Evolutionary conservation across 2,329 filamentous ascomycete genomes (phyloP).

Genomic region (Curvularia hawaiiensis): DNA sequence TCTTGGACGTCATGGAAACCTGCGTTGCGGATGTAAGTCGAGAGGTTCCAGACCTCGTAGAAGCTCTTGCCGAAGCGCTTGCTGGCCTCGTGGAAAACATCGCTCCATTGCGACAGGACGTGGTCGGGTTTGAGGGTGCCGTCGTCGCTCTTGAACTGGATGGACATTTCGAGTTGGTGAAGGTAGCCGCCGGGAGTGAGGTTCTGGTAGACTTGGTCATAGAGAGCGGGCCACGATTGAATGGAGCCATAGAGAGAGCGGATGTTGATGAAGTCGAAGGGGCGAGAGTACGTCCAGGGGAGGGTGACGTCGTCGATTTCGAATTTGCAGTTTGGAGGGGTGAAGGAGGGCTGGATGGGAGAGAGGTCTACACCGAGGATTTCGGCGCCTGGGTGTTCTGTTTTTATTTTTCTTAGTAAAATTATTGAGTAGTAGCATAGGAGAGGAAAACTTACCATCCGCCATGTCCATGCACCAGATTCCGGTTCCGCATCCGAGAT

Average conservation of each 20-base stretch:
- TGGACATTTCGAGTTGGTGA: constrained; percentile 49
- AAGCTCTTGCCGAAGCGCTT: constrained; percentile 33
- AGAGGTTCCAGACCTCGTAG: constrained; percentile 34
- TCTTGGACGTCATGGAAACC: constrained; percentile 39
- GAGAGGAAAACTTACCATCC: constrained; percentile 14
- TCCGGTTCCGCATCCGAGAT: constrained; percentile 36
- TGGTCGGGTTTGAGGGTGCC: constrained; percentile 41
- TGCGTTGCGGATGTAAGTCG: constrained; percentile 30
- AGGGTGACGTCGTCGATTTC: constrained; percentile 52
- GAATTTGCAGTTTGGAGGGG: constrained; percentile 53
- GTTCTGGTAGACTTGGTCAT: constrained; percentile 30
- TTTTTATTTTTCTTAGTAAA: not conserved
- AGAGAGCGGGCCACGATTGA: constrained; percentile 50
- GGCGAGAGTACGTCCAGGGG: constrained; percentile 44
- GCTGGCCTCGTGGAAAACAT: constrained; percentile 34
- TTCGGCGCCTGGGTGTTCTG: constrained; percentile 37
- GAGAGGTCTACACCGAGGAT: constrained; percentile 55
- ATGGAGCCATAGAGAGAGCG: constrained; percentile 52
- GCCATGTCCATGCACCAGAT: constrained; percentile 41
- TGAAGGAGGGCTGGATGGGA: constrained; percentile 54
- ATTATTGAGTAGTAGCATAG: not conserved
- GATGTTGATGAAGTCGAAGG: constrained; percentile 51
- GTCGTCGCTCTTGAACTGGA: constrained; percentile 49
- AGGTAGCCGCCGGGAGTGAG: constrained; percentile 47
- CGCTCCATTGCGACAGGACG: constrained; percentile 31